A percentile compares a stretch with the other conserved stretches of the same genome.
phyloP scores from a whole-genome alignment of 2,329 filamentous ascomycete genomes.

The Sporothrix globosa region DNA sequence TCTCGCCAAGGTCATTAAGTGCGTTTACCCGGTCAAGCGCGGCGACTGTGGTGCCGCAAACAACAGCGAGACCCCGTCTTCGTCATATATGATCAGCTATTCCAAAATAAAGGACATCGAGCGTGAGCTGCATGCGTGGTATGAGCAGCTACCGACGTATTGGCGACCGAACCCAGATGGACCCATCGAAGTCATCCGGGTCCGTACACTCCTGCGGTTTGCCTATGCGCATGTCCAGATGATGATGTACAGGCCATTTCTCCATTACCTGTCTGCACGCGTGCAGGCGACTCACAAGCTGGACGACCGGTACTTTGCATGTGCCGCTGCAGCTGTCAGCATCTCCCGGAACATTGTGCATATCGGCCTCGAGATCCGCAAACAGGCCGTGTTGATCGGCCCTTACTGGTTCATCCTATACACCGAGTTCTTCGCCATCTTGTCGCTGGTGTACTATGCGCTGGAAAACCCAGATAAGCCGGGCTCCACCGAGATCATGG shows the following conservation, averaged over 20 bases:
- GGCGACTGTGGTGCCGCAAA: conserved; percentile 52
- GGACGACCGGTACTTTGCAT: conserved; percentile 79
- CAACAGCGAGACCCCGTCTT: conserved; percentile 49
- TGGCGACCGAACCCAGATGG: conserved; percentile 81
- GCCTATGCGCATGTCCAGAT: conserved; percentile 83
- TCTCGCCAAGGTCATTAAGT: conserved; percentile 65
- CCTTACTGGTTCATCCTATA: conserved; percentile 88
- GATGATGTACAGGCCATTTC: conserved; percentile 78
- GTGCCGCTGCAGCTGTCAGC: conserved; percentile 63
- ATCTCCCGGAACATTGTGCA: conserved; percentile 75
- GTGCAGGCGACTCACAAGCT: conserved; percentile 59
- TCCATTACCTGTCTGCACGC: conserved; percentile 77
- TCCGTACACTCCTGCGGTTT: conserved; percentile 76
- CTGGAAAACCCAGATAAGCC: conserved; percentile 77
- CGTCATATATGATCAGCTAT: conserved; percentile 66
- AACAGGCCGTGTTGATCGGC: conserved; percentile 59
- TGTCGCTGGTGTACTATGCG: conserved; percentile 78
- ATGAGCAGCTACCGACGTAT: conserved; percentile 68
- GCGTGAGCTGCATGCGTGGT: conserved; percentile 64
- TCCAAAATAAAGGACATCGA: conserved; percentile 67
- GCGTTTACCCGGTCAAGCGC: conserved; percentile 67
- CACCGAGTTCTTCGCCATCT: conserved; percentile 78
- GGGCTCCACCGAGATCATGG: conserved; percentile 76
- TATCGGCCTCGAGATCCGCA: conserved; percentile 65
- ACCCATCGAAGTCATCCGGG: conserved; percentile 73